Evolutionary conservation across 345 rosid genomes (phyloP), one percentile per base, ranked within the genome.

Genomic region (Carallia pectinifolia): DNA sequence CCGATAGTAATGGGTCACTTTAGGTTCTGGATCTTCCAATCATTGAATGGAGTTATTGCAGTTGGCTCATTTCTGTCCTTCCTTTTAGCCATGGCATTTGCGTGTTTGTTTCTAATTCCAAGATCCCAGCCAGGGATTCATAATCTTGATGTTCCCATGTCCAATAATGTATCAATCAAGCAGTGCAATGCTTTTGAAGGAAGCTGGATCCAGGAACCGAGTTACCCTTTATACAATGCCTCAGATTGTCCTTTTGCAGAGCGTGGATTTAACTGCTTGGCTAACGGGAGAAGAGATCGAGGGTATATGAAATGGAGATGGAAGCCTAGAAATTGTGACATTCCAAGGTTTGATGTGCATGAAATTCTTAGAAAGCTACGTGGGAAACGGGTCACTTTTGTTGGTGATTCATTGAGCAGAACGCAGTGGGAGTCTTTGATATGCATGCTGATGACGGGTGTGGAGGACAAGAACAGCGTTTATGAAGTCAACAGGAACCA

Each of bases 341-440:
- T 89, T 69, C 91, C 90, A 1, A 81, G 76, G 73, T 85, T 87
- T 74, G 56, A 80, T 61, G 83, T 68, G 16, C 78, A 23, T 34
- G 70, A 58, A 63, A 67, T 79, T 64, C 89, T 89, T 19, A 72
- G 83, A 64, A 74, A 77, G 70, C 83, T 87, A 47, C 86, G 86
- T 0, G 88, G 92, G 64, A 86, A 87, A 64, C 82, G 94, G 34
- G 53, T 89, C 66, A 87, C 85, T 77, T 89, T 89, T 74, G 88
- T 85, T 12, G 96, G 96, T 1, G 91, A 89, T 70, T 89, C 94
- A 2, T 61, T 89, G 80, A 80, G 90, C 69, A 78, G 89, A 73
- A 87, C 91, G 6, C 90, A 87, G 64, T 89, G 96, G 96, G 89
- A 89, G 70, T 89, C 95, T n/a, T 74, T 83, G 73, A 82, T 87